Conservation (phyloP, 2,329 filamentous ascomycete genomes). For the Penicillium brevicompactum region DNA sequence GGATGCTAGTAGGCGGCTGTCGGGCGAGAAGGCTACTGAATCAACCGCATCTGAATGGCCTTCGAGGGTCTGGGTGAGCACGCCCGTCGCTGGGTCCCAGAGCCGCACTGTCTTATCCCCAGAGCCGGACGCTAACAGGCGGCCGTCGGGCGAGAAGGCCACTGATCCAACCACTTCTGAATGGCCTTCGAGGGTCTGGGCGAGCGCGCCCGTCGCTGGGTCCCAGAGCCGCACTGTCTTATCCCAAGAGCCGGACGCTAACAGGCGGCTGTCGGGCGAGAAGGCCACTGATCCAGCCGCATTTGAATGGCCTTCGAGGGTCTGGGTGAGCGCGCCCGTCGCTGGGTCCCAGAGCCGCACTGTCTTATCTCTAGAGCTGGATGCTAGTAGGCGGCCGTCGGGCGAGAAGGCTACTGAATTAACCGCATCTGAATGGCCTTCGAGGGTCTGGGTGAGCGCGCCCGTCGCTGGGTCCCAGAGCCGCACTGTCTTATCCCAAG, state of each 20-base stretch:
- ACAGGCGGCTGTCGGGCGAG: neutral
- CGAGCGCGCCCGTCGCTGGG: neutral
- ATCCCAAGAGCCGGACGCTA: neutral
- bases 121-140: neutral
- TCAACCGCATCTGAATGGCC: slow-evolving; percentile 3
- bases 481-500: slow-evolving; percentile 2
- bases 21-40: slow-evolving; percentile 24
- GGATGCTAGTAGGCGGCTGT: slow-evolving; percentile 23
- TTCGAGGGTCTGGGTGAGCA: neutral
- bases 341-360: slow-evolving; percentile 8
- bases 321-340: slow-evolving; percentile 6
- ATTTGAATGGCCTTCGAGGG: neutral
- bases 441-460: neutral
- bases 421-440: neutral
- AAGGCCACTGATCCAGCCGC: neutral
- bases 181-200: neutral
- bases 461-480: slow-evolving; percentile 15
- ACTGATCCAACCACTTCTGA: neutral
- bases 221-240: neutral
- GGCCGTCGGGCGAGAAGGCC: neutral
- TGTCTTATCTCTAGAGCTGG: slow-evolving; percentile 7
- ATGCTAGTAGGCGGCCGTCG: neutral
- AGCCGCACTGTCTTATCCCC: neutral
- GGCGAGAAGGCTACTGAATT: neutral
- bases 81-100: neutral